phyloP scores from a whole-genome alignment of 2,329 filamentous ascomycete species.

The Fusarium foetens region DNA sequence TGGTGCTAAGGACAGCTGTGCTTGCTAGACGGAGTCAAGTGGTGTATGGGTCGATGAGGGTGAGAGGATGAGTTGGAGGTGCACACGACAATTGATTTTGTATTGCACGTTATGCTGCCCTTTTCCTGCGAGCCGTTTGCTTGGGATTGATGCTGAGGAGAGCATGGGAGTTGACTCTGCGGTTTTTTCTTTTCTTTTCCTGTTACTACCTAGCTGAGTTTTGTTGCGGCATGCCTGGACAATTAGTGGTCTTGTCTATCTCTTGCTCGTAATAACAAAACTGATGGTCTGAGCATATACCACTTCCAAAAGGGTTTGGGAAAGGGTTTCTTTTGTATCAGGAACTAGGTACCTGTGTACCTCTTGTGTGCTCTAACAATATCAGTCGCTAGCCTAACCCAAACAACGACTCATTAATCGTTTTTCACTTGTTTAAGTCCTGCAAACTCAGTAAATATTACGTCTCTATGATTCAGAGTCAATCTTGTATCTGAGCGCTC shows the following conservation, averaged over 20 bases:
- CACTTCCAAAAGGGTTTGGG: not conserved
- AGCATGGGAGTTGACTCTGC: slow-evolving; percentile 45
- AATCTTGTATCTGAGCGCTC: not conserved
- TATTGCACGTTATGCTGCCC: slow-evolving; percentile 42
- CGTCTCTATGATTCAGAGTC: not conserved
- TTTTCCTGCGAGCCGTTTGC: slow-evolving; percentile 43
- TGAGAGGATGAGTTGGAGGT: slow-evolving; percentile 19
- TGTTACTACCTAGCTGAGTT: slow-evolving; percentile 38
- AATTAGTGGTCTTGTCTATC: slow-evolving; percentile 5
- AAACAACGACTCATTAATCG: not conserved
- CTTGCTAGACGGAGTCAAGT: slow-evolving; percentile 67
- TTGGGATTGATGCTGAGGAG: slow-evolving; percentile 44
- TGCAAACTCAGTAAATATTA: not conserved
- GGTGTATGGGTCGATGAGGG: slow-evolving; percentile 12
- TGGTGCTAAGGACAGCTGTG: slow-evolving; percentile 89
- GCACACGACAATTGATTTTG: slow-evolving; percentile 35
- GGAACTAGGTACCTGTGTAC: not conserved
- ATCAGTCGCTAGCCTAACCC: not conserved
- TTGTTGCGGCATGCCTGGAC: slow-evolving; percentile 28
- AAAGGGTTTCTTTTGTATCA: not conserved
- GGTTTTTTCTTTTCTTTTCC: slow-evolving; percentile 22
- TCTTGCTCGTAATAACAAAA: not conserved
- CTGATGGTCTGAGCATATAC: not conserved
- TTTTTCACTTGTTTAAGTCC: not conserved
- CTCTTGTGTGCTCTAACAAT: not conserved